These are phyloP conservation scores for Phytopythium cucurbitacearum DNA, from an alignment of 352 stramenopile genomes.

Conservation along the genomic window DNA sequence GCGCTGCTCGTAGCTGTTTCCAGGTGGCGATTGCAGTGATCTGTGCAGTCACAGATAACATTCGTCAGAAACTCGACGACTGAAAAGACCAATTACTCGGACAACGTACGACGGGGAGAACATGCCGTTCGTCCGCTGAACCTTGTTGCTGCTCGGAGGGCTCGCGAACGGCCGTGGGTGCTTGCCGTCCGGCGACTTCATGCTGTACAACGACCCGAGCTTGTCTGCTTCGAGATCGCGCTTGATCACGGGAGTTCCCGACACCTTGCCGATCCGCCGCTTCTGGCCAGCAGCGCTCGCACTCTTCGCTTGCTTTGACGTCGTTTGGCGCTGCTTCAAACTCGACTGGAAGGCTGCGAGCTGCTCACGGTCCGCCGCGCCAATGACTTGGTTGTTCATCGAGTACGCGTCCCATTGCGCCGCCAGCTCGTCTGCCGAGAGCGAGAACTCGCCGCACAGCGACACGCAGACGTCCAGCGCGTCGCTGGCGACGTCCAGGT, in stretches of 20 bases:
- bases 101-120: slow-evolving; percentile 62
- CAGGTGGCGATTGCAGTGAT: slow-evolving; percentile 66
- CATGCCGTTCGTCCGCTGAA: slow-evolving; percentile 57
- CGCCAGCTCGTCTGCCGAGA: slow-evolving; percentile 74
- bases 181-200: slow-evolving; percentile 75
- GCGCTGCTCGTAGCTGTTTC: slow-evolving; percentile 70
- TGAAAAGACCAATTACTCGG: background rate
- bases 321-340: slow-evolving; percentile 46
- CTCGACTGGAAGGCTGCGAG: slow-evolving; percentile 70
- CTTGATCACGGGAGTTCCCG: slow-evolving; percentile 59
- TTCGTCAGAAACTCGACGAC: background rate
- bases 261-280: slow-evolving; percentile 43
- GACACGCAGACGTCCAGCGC: slow-evolving; percentile 59
- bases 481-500: slow-evolving; percentile 70
- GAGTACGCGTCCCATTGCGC: slow-evolving; percentile 84
- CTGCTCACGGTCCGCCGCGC: slow-evolving; percentile 47
- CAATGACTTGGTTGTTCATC: slow-evolving; percentile 78
- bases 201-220: slow-evolving; percentile 62
- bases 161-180: slow-evolving; percentile 58
- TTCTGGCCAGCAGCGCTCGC: slow-evolving; percentile 25
- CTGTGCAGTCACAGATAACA: slow-evolving; percentile 9
- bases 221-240: slow-evolving; percentile 37
- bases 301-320: slow-evolving; percentile 33
- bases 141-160: slow-evolving; percentile 50
- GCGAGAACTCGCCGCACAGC: slow-evolving; percentile 70